Evolutionary conservation across 768 basidiomycete species (phyloP).

Genomic region (Termitomyces sp.): DNA sequence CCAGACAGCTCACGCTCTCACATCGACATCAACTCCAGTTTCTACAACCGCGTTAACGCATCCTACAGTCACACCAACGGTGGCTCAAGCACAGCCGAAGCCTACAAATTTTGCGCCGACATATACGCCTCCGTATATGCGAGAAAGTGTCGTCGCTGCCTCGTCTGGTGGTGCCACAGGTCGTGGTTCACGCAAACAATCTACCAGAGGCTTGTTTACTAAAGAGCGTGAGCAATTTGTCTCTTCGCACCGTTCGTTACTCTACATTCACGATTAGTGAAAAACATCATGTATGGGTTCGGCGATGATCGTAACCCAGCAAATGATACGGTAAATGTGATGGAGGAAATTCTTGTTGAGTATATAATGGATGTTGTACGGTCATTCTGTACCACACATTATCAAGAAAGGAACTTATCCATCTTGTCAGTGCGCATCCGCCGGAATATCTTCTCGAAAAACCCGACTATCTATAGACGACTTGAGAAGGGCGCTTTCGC

Average conservation of each 20-base stretch:
- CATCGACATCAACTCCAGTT: conserved; percentile 20
- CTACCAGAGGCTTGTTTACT: conserved; percentile 70
- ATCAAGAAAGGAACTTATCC: conserved; percentile 3
- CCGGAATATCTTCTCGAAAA: conserved; percentile 65
- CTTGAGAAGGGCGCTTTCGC: conserved; percentile 70
- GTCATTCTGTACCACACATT: conserved; percentile 15
- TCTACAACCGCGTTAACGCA: conserved; percentile 22
- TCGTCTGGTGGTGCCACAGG: conserved; percentile 33
- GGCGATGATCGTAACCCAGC: conserved; percentile 88
- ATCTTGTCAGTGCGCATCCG: conserved; percentile 58
- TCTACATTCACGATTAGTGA: conserved; percentile 40
- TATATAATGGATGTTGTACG: conserved; percentile 87
- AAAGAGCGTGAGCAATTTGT: conserved; percentile 63
- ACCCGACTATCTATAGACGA: conserved; percentile 82
- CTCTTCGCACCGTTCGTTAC: not conserved
- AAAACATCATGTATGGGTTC: conserved; percentile 88
- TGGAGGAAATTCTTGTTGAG: conserved; percentile 92
- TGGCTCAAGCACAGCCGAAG: conserved; percentile 24
- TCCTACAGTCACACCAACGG: conserved; percentile 21
- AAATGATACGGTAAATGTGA: conserved; percentile 81
- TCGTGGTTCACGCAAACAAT: conserved; percentile 54
- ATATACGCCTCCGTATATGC: conserved; percentile 45
- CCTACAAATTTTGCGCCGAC: conserved; percentile 51
- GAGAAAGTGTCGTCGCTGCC: conserved; percentile 42
- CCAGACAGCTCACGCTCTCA: conserved; percentile 11